Evolutionary conservation across 306 rosid species (phyloP), one percentile per base, ranked within the genome.

Genomic region (Fragaria iinumae): DNA sequence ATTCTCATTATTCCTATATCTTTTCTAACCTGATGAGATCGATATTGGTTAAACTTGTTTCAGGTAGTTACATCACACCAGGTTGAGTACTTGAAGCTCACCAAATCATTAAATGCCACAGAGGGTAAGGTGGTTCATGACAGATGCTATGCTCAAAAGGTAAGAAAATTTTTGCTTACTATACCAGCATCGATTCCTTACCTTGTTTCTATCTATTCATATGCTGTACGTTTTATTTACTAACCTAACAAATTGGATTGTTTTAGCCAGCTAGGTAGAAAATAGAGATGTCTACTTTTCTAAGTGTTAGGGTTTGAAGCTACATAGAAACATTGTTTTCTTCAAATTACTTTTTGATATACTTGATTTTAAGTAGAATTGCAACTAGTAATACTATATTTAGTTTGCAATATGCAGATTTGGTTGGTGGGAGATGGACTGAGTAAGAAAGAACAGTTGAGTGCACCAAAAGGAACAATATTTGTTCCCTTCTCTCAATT

Each of bases 381-480:
- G 32, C 32, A 29, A 29, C 32, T 2, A 29, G 32, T 29, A 29
- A 29, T 29, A 29, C 32, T 29, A 2, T 29, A 29, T 29, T 45
- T 45, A 16, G 12, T 52, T 17, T 50, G 27, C 62, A 55, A 0
- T 55, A 0, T 55, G 25, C 1, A 43, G 45, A 74, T 86, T 69
- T 89, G 97, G 98, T 53, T 93, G 73, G 85, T 91, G 23, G 98
- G 93, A 74, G 91, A 88, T 25, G 82, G 86, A 48, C 8, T 81
- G 49, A 71, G 70, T 0, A 81, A 84, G 8, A 77, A 76, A 27
- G 93, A 90, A 79, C 97, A 93, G 18, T 25, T 72, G 17, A 86
- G 73, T 52, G 96, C 93, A 62, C 83, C 88, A 73, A 87, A 90
- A 85, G 93, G 93, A 84, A 76, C 97, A 43, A 20, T 89, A 65